phyloP scores from a whole-genome alignment of 768 basidiomycete species.

The Serendipita sp. region DNA sequence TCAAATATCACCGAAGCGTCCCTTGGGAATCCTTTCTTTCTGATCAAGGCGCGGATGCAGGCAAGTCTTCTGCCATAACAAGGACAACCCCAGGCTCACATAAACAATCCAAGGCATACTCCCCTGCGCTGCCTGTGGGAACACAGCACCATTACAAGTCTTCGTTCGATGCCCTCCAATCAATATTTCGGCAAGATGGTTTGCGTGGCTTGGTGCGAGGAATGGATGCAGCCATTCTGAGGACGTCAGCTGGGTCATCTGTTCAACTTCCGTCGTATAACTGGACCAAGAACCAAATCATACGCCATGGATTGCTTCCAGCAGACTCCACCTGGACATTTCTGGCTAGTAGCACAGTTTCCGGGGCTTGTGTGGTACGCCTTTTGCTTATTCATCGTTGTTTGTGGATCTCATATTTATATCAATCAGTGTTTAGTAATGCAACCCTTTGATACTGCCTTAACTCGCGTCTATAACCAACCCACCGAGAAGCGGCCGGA shows the following conservation, averaged over 20 bases:
- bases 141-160: conserved; percentile 84
- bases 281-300: conserved; percentile 72
- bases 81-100: neutral
- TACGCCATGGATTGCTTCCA: conserved; percentile 48
- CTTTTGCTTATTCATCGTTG: conserved; percentile 1
- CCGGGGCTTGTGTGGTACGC: conserved; percentile 82
- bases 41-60: conserved; percentile 98
- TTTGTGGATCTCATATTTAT: conserved; percentile 5
- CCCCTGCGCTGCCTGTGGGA: conserved; percentile 85
- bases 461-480: conserved; percentile 96
- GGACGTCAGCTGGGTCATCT: conserved; percentile 91
- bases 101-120: conserved; percentile 53
- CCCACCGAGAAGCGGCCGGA: conserved; percentile 56
- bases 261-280: conserved; percentile 94
- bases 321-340: conserved; percentile 77
- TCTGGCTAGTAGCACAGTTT: conserved; percentile 73
- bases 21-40: conserved; percentile 79
- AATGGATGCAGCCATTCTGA: conserved; percentile 81
- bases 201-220: conserved; percentile 72
- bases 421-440: conserved; percentile 58
- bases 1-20: conserved; percentile 29
- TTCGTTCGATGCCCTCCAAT: conserved; percentile 64
- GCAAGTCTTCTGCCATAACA: conserved; percentile 17
- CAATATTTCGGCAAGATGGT: conserved; percentile 66
- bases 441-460: conserved; percentile 86